Percentiles rank a stretch among this genome's conserved stretches.
Conservation (phyloP, 2,329 filamentous ascomycete species). For the Verticillium nubilum region DNA sequence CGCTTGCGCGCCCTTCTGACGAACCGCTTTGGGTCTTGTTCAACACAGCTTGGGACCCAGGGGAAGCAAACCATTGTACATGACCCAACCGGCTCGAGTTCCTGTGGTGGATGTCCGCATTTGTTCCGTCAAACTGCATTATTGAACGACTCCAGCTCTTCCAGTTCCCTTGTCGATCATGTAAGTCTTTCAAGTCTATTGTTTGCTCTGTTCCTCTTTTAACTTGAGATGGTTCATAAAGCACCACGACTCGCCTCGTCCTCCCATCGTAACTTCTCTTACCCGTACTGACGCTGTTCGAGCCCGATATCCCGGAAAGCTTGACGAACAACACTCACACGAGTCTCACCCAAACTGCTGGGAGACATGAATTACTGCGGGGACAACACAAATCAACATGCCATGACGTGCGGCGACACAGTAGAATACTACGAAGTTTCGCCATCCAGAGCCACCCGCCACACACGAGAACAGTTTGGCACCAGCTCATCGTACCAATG, state of each 20-base stretch:
- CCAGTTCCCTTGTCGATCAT: not conserved
- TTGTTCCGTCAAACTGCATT: not conserved
- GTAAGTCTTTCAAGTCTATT: not conserved
- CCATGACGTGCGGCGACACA: not conserved
- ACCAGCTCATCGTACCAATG: not conserved
- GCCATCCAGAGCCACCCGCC: too few species aligned
- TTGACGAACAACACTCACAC: not conserved
- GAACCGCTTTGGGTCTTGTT: not conserved
- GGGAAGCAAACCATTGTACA: not conserved
- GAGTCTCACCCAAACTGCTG: not conserved
- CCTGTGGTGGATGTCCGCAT: not conserved
- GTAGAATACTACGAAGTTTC: not conserved
- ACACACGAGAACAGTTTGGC: not conserved
- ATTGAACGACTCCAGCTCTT: not conserved
- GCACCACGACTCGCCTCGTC: not conserved
- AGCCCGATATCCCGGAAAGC: not conserved
- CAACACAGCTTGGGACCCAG: not conserved
- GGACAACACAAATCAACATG: not conserved
- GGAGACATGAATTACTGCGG: not conserved
- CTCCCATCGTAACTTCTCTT: not conserved
- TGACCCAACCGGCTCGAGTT: not conserved
- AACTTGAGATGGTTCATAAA: not conserved
- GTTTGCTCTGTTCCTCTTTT: not conserved
- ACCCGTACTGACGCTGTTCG: not conserved
- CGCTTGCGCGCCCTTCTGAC: not conserved